Evolutionary conservation across 495 filamentous ascomycete genomes (phyloP), one percentile per base, ranked within the genome.

Genomic region (Collariella sp.): DNA sequence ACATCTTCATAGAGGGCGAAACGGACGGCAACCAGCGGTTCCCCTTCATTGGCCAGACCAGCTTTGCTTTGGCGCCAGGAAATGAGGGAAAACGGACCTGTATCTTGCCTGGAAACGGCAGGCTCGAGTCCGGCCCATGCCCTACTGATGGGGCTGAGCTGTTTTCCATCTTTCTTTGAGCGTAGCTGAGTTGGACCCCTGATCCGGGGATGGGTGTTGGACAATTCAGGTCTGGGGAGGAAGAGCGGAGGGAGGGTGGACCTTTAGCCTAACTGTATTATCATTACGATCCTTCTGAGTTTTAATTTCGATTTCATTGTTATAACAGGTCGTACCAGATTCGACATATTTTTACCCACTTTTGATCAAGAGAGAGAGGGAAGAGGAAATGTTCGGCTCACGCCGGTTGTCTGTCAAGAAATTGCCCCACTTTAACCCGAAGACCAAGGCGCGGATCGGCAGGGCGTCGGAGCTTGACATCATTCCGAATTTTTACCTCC

Each of bases 81-180:
- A 72, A 67, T 42, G 68, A 69, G 53, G 64, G 63, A 6, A 68
- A 66, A 45, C 58, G 59, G 40, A 71, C 63, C 19, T 79, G 76
- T 50, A 62, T 78, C 44, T 53, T 74, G 7, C 58, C 69, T 23
- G 72, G 68, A 18, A 55, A 66, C 19, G 59, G 56, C 15, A 71
- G 67, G 44, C 65, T 79, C 16, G 67, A 69, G 23, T 67, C 70
- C 12, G 68, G 70, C 3, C 62, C 64, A 10, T 78, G 76, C 47
- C 59, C 64, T 1, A 67, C 67, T 11, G 67, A 72, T 52, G 68
- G 67, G 9, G 67, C 67, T 7, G 69, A 78, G 57, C 47, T 71
- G 33, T 78, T 76, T 47, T 75, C 74, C 9, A 72, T 79, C 51
- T 64, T 70, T 68, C 52, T 62, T 54, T 59, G 49, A 57, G 19